Evolutionary conservation across 768 basidiomycete genomes (phyloP).

Genomic region (Collybiopsis confluens): DNA sequence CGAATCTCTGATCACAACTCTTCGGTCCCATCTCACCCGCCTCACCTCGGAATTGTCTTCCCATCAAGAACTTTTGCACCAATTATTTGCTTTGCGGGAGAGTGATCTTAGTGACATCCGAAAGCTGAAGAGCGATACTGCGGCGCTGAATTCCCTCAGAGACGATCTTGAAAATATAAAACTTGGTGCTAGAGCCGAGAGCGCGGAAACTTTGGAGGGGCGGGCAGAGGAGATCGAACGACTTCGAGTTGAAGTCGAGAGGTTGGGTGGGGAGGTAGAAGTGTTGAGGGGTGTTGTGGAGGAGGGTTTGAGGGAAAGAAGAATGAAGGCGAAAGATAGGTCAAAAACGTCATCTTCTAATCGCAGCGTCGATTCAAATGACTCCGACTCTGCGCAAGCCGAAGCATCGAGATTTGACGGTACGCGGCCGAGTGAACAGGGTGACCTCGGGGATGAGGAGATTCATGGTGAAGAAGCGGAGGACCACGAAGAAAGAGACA

Average conservation of each 20-base stretch:
- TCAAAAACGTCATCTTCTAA: neutral
- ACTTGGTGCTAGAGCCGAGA: too few species aligned
- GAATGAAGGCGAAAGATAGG: slow-evolving; percentile 21
- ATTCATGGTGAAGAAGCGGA: slow-evolving; percentile 19
- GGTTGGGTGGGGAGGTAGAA: slow-evolving; percentile 80
- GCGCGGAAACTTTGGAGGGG: too few species aligned
- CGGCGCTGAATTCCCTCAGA: slow-evolving; percentile 4
- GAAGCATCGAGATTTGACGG: too few species aligned
- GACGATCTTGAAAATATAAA: too few species aligned
- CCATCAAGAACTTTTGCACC: slow-evolving; percentile 67
- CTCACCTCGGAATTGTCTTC: slow-evolving; percentile 76
- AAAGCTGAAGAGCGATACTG: slow-evolving; percentile 40
- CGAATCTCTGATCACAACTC: slow-evolving; percentile 70
- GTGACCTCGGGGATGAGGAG: too few species aligned
- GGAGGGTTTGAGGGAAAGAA: slow-evolving; percentile 75
- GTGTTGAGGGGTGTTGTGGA: slow-evolving; percentile 85
- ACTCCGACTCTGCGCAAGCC: slow-evolving; percentile 7
- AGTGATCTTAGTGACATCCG: slow-evolving; percentile 52
- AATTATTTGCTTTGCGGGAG: slow-evolving; percentile 61
- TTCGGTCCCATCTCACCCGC: slow-evolving; percentile 71
- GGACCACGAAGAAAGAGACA: slow-evolving; percentile 8
- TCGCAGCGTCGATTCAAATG: neutral
- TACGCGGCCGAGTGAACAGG: too few species aligned
- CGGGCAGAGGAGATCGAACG: slow-evolving; percentile 49
- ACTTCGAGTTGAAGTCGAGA: slow-evolving; percentile 73